phyloP scores from a whole-genome alignment of 139 green algal genomes.

The Pleodorina starrii region DNA sequence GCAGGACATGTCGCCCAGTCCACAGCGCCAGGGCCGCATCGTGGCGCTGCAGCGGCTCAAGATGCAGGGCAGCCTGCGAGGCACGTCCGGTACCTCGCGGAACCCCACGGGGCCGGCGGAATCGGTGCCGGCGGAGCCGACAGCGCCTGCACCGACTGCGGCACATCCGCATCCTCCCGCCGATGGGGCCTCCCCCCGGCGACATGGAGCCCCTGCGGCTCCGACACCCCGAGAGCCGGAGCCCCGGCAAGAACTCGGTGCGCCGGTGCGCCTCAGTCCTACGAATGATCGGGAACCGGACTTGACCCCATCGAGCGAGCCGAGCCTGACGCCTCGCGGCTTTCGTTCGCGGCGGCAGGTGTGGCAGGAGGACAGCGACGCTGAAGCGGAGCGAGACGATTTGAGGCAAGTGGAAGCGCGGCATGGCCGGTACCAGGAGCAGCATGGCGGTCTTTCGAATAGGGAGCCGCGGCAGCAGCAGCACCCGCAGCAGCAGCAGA shows the following conservation, averaged over 20 bases:
- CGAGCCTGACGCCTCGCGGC: too few species aligned
- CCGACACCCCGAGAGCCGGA: too few species aligned
- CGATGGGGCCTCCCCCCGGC: too few species aligned
- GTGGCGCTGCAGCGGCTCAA: constrained; percentile 28
- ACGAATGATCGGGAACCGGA: too few species aligned
- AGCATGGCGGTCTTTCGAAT: too few species aligned
- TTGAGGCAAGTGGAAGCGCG: too few species aligned
- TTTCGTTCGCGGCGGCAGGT: not conserved
- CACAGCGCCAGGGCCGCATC: constrained; percentile 12
- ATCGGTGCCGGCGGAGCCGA: not conserved
- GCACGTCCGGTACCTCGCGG: not conserved
- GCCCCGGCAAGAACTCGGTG: too few species aligned
- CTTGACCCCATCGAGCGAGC: too few species aligned
- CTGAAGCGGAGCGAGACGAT: not conserved
- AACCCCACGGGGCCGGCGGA: not conserved
- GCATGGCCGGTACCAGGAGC: not conserved
- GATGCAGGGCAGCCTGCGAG: constrained; percentile 16
- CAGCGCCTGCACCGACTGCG: too few species aligned
- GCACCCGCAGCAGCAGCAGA: not conserved
- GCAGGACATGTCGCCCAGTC: not conserved
- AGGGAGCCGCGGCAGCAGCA: not conserved
- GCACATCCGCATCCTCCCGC: too few species aligned
- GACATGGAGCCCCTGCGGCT: too few species aligned
- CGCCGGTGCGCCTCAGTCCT: too few species aligned
- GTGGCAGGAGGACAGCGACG: not conserved